Percentiles rank a stretch among this genome's conserved stretches.
phyloP scores from a whole-genome alignment of 495 filamentous ascomycete genomes.

The Aspergillus baeticus region DNA sequence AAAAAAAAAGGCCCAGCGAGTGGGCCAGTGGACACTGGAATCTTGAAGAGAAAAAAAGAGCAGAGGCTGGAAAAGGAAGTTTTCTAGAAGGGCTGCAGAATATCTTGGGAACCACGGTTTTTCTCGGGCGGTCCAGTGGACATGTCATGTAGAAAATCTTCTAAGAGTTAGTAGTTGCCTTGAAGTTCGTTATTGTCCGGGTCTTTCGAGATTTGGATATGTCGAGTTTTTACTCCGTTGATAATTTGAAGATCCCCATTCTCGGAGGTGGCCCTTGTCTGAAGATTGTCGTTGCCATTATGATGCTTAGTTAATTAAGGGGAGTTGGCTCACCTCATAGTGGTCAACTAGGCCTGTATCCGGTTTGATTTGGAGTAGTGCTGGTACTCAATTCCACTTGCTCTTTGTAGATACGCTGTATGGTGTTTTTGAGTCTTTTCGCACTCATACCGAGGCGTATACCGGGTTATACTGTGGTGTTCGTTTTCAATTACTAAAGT shows the following conservation, averaged over 20 bases:
- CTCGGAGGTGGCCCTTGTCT: not conserved
- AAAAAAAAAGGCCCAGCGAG: not conserved
- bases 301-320: not conserved
- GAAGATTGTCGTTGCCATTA: not conserved
- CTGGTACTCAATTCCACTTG: too few species aligned
- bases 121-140: too few species aligned
- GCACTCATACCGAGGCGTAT: not conserved
- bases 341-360: too few species aligned
- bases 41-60: not conserved
- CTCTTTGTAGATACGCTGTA: too few species aligned
- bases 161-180: too few species aligned
- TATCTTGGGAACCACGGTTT: too few species aligned
- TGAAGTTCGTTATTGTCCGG: not conserved
- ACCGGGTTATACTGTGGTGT: not conserved
- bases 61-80: constrained; percentile 1
- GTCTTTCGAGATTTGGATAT: not conserved
- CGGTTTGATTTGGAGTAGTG: too few species aligned
- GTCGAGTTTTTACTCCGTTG: not conserved
- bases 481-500: too few species aligned
- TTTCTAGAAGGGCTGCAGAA: constrained; percentile 8
- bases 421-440: too few species aligned
- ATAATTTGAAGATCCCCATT: not conserved
- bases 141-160: too few species aligned
- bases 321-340: not conserved
- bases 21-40: constrained; percentile 5